Evolutionary conservation across 225 moss, liverwort and hornwort species (phyloP), one percentile per base, ranked within the genome.

Genomic region (Antitrichia curtipendula): DNA sequence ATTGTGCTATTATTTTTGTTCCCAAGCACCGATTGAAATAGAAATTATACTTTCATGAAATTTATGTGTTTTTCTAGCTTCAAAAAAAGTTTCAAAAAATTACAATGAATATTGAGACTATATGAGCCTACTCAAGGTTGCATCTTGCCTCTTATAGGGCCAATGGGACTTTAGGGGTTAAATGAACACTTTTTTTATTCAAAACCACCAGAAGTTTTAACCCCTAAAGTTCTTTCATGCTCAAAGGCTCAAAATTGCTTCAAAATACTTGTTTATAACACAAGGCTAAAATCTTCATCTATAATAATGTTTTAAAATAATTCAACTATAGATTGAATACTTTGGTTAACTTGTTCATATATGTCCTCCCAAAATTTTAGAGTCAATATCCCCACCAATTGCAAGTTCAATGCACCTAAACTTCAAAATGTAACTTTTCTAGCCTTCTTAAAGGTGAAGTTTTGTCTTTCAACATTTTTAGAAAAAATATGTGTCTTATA

Each of bases 331-430:
- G n/a, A n/a, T n/a, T n/a, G 5, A 2, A n/a, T 65, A 6, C 2
- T 36, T 65, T 10, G 2, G 6, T 36, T 65, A 36, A 20, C 36
- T 36, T 34, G 5, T 18, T 64, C 18, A 64, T 17, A 0, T 65
- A 12, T 21, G n/a, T 21, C 65, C 6, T n/a, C 3, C 3, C 6
- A 3, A 34, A 66, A 17, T 21, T n/a, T n/a, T 66, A 21, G 7
- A 21, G 0, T n/a, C 6, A 65, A n/a, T 10, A 6, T 19, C 2
- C 5, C 2, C 20, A 36, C 8, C 1, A 2, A 36, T n/a, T n/a
- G 21, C 11, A n/a, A 65, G 36, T 12, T 21, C 21, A 6, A 12
- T n/a, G 22, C 22, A 2, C 4, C n/a, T 7, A n/a, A n/a, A n/a
- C 7, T 6, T 65, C 36, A 65, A 34, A 34, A 20, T 36, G 11